Conservation (phyloP, 768 basidiomycete genomes). For the Boletus subparvulus region DNA sequence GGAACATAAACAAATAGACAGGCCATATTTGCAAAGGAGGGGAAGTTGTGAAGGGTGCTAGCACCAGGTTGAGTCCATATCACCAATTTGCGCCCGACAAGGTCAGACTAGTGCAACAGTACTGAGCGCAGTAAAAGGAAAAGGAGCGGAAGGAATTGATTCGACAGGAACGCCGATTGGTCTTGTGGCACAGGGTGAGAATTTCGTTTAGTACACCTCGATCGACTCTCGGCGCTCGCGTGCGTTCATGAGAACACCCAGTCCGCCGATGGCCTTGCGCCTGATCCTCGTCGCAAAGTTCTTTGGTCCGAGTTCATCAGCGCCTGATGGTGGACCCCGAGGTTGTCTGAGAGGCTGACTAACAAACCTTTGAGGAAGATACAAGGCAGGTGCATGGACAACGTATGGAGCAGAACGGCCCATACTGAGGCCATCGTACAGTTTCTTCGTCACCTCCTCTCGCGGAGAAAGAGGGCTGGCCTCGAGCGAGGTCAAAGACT, state of each 20-base stretch:
- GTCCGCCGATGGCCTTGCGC: conserved; percentile 79
- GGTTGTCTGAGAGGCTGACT: conserved; percentile 84
- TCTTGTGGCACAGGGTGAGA: conserved; percentile 5
- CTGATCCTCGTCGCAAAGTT: conserved; percentile 87
- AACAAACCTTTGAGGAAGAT: conserved; percentile 51
- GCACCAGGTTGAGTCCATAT: conserved; percentile 26
- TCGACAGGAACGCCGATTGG: conserved; percentile 11
- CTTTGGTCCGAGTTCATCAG: conserved; percentile 83
- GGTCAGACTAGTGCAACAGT: conserved; percentile 13
- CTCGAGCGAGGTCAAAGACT: conserved; percentile 59
- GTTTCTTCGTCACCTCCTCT: conserved; percentile 83
- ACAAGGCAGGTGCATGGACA: conserved; percentile 19
- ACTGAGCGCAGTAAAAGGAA: conserved; percentile 10
- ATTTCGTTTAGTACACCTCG: conserved; percentile 56
- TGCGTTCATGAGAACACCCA: conserved; percentile 77
- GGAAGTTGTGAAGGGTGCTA: conserved; percentile 23
- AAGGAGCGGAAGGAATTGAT: conserved; percentile 23
- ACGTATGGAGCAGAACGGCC: conserved; percentile 57
- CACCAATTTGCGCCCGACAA: conserved; percentile 9
- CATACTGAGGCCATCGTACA: conserved; percentile 87
- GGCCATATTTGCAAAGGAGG: conserved; percentile 28
- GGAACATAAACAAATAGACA: conserved; percentile 23
- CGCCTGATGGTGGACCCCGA: conserved; percentile 81
- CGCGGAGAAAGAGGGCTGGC: conserved; percentile 70
- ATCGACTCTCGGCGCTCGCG: conserved; percentile 76